Base-by-base conservation (phyloP, 1,284 basidiomycete species). In the Neonothopanus nambi region DNA sequence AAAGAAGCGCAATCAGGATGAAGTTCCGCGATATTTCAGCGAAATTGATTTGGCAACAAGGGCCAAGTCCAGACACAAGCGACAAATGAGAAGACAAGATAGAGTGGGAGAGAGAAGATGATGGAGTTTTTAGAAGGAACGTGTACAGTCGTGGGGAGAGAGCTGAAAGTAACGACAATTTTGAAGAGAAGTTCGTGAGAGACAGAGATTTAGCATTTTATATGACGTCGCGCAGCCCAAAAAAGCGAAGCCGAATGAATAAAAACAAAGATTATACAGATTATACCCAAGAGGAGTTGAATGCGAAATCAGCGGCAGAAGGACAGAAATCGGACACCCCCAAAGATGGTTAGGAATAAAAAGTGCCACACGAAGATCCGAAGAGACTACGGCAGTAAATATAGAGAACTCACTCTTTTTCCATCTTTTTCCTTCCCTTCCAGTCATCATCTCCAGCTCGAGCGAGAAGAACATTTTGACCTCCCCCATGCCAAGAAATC, bases 361-460 rank as follows among this genome's bases (percentile, higher is more conserved):
- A 30, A 26, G 11, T 28, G 33, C 21, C n/a, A 9, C n/a, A 53
- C 15, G 3, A 11, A 23, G 15, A 18, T 17, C 15, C 44, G 13
- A 40, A 24, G 36, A n/a, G 38, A 46, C 36, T 33, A n/a, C n/a
- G n/a, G 26, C 20, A 23, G 17, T 33, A 8, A 37, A 46, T 52
- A 23, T 35, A 51, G 36, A 37, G 42, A 23, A 74, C 85, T 58
- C 61, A 87, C 85, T 84, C 81, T 61, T 73, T 71, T 55, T 80
- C 75, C 87, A 89, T 87, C 23, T 66, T 66, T 52, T 77, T 76
- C 11, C 82, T 72, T 20, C 84, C 84, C 59, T 84, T 83, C 87
- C 87, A 89, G 57, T 87, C 81, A 51, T 84, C 77, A 61, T 89
- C 85, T 5, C 85, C 85, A 17, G 87, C 85, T 52, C 87, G 76